A percentile compares a stretch with the other conserved stretches of the same genome.
These are phyloP conservation scores for Ascocoryne sarcoides DNA, from an alignment of 2,329 filamentous ascomycete genomes.

Conservation along the genomic window DNA sequence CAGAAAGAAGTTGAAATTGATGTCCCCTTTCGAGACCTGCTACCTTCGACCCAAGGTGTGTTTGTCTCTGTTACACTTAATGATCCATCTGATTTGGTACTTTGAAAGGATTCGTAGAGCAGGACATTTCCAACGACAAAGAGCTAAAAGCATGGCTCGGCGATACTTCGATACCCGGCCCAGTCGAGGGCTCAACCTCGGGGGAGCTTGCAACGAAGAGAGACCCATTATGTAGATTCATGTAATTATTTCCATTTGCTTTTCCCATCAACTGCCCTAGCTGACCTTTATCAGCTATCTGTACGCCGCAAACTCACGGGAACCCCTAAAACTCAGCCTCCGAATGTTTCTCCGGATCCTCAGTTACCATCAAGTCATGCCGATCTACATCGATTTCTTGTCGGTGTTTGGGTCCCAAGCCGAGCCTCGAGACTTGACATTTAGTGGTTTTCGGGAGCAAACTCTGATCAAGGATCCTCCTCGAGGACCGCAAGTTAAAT, in stretches of 20 bases:
- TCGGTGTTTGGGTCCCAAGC: slow-evolving; percentile 23
- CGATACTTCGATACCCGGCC: not conserved
- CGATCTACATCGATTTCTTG: slow-evolving; percentile 27
- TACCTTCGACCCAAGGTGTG: no score
- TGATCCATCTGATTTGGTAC: no score
- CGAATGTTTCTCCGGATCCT: slow-evolving; percentile 23
- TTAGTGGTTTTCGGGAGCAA: slow-evolving; percentile 21
- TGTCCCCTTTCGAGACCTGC: no score
- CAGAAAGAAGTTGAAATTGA: no score
- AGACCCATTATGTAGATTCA: slow-evolving; percentile 24
- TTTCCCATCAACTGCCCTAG: no score
- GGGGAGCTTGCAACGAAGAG: not conserved
- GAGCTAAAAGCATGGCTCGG: not conserved
- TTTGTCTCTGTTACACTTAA: no score
- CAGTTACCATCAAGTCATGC: slow-evolving; percentile 29
- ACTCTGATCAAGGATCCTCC: slow-evolving; percentile 6
- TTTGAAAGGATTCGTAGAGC: no score
- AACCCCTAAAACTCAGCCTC: slow-evolving; percentile 18
- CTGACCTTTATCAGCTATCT: slow-evolving; percentile 17
- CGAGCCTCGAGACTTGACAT: slow-evolving; percentile 20
- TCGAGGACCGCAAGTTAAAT: slow-evolving; percentile 9
- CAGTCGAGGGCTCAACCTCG: no score
- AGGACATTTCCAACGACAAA: not conserved
- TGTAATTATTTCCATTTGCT: no score
- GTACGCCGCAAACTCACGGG: slow-evolving; percentile 13